These are phyloP conservation scores for Albizia julibrissin DNA, from an alignment of 306 rosid species.

Conservation along the genomic window DNA sequence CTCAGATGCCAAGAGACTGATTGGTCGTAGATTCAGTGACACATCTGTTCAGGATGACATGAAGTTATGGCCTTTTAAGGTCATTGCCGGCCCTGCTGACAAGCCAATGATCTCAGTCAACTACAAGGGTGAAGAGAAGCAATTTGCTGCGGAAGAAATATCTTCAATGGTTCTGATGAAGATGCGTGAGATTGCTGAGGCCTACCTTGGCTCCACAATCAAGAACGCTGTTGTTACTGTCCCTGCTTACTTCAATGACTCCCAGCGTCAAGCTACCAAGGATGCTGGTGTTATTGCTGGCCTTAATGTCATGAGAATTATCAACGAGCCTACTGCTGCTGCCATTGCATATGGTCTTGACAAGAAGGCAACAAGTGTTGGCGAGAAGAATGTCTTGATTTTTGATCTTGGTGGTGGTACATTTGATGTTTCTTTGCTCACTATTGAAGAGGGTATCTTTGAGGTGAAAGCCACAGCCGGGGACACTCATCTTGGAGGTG, in stretches of 20 bases:
- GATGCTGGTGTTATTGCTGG: conserved; percentile 80
- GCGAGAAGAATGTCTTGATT: conserved; percentile 71
- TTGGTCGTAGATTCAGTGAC: conserved; percentile 61
- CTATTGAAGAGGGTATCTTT: conserved; percentile 75
- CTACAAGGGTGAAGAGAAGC: conserved; percentile 75
- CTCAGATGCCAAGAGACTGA: conserved; percentile 71
- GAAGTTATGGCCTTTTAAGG: conserved; percentile 72
- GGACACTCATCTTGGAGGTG: conserved; percentile 74
- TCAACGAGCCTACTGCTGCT: conserved; percentile 62
- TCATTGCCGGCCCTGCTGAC: conserved; percentile 57
- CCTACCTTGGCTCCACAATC: conserved; percentile 55
- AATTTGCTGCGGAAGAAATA: conserved; percentile 65
- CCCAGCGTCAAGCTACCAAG: conserved; percentile 78
- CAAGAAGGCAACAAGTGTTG: conserved; percentile 76
- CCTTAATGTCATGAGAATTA: conserved; percentile 61
- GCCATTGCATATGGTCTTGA: conserved; percentile 78
- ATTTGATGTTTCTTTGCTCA: conserved; percentile 61
- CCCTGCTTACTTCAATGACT: conserved; percentile 70
- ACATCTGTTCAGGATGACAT: conserved; percentile 64
- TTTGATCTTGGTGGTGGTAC: conserved; percentile 72
- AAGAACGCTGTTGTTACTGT: conserved; percentile 76
- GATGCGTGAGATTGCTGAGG: conserved; percentile 83
- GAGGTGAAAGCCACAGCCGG: conserved; percentile 82
- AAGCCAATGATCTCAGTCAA: conserved; percentile 61
- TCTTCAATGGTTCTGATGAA: conserved; percentile 70